Conservation (phyloP, 345 rosid genomes). For the Sonneratia alba region DNA sequence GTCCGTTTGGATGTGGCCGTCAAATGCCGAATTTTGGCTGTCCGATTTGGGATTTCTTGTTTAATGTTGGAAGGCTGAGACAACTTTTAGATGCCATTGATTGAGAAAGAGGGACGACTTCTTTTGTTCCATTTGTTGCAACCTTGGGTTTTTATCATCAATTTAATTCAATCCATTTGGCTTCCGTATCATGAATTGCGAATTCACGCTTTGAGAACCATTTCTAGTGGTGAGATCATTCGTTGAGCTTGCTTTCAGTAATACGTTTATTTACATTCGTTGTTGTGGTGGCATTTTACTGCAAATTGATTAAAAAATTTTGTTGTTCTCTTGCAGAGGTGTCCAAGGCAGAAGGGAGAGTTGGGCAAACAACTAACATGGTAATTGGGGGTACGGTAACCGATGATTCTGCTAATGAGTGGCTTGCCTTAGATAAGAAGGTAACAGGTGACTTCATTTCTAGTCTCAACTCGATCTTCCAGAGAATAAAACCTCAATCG, state of each 20-base stretch:
- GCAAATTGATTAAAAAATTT: neutral
- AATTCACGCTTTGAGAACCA: neutral
- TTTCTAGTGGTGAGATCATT: neutral
- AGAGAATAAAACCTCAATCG: no score
- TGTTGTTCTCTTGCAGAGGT: conserved; percentile 40
- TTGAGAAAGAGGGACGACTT: no score
- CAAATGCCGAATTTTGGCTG: neutral
- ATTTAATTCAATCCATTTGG: no score
- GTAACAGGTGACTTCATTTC: conserved; percentile 18
- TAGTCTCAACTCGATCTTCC: no score
- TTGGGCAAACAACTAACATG: conserved; percentile 92
- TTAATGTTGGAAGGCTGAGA: no score
- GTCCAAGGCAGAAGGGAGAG: conserved; percentile 82
- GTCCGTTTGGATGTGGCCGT: conserved; percentile 17
- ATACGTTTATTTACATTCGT: no score
- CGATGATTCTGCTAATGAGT: conserved; percentile 78
- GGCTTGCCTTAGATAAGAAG: conserved; percentile 95
- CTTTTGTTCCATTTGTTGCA: no score
- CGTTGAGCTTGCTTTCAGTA: neutral
- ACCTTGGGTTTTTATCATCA: no score
- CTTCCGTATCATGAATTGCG: neutral
- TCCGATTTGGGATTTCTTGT: neutral
- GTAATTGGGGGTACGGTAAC: conserved; percentile 90
- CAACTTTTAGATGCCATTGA: neutral
- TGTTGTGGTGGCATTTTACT: neutral